Evolutionary conservation across 2,329 filamentous ascomycete species (phyloP), one percentile per base, ranked within the genome.

Genomic region (Arthrinium puccinioides): DNA sequence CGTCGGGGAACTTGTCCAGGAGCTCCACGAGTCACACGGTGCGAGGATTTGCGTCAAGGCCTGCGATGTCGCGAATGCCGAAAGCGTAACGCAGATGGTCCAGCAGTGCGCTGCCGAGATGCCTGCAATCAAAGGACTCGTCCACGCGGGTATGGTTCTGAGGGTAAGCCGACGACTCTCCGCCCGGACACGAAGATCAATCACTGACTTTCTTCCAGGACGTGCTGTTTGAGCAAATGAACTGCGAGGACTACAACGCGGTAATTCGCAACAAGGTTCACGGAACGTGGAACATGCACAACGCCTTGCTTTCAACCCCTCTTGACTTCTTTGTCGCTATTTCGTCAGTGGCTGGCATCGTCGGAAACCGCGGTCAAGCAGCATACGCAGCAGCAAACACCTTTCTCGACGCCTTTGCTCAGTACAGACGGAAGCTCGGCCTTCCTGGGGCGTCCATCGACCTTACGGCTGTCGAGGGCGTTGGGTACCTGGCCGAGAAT

Each of bases 201-300:
- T n/a, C 15, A 9, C 28, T 13, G 6, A 20, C 14, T 29, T 14
- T 11, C 56, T 32, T 30, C 3, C 32, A 57, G 53, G 70, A 74
- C 38, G 61, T 68, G 5, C 53, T 73, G 0, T 72, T 67, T 27
- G 69, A 73, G 47, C 70, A 71, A 37, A 76, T 77, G 72, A 61
- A 59, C 1, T 63, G 62, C 43, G 52, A 62, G 1, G 62, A 74
- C 20, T 78, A 68, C 44, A 23, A n/a, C 3, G 20, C 21, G 9
- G 31, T 21, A 62, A 16, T 23, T 15, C 31, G 31, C 24, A 66
- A 69, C 44, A 79, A 77, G 49, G 66, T 73, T 0, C 55, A 64
- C 6, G 72, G 70, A 6, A 67, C 67, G 2, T 71, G 67, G 64
- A 76, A 77, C 49, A 60, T 76, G 31, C 70, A 77, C 48, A 56